phyloP scores from a whole-genome alignment of 75 land plant genomes.

The Azolla pinnata region DNA sequence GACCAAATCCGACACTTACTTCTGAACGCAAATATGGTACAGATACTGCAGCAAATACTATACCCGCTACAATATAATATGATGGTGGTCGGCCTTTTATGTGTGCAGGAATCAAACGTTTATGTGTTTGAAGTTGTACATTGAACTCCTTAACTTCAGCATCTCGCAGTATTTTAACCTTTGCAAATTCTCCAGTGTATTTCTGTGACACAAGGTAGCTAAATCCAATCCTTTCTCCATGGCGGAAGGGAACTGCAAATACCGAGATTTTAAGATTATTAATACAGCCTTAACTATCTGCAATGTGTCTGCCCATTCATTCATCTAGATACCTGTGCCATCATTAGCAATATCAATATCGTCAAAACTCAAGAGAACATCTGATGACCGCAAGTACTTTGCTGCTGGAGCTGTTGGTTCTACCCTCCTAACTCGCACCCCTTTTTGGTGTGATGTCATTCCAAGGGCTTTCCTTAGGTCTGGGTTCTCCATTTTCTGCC shows the following conservation, averaged over 20 bases:
- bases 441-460: constrained; percentile 70
- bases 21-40: constrained; percentile 95
- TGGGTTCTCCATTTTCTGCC: constrained; percentile 95
- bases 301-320: neutral
- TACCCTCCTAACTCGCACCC: constrained; percentile 79
- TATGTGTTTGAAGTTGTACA: constrained; percentile 58
- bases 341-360: constrained; percentile 91
- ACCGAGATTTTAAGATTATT: neutral
- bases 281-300: neutral
- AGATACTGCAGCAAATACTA: constrained; percentile 74
- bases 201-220: constrained; percentile 96
- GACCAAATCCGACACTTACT: constrained; percentile 28
- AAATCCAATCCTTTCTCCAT: constrained; percentile 92
- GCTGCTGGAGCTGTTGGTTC: constrained; percentile 91
- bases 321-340: constrained; percentile 67
- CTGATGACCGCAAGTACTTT: constrained; percentile 52
- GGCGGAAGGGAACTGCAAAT: constrained; percentile 82
- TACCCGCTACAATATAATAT: constrained; percentile 84
- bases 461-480: constrained; percentile 69
- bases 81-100: constrained; percentile 84
- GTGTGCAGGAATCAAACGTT: constrained; percentile 73
- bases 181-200: constrained; percentile 74
- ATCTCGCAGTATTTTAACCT: constrained; percentile 63
- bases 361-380: constrained; percentile 88
- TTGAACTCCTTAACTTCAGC: constrained; percentile 46